Evolutionary conservation across 106 monocot genomes (phyloP), one percentile per base, ranked within the genome.

Genomic region (Xerophyta viscosa): DNA sequence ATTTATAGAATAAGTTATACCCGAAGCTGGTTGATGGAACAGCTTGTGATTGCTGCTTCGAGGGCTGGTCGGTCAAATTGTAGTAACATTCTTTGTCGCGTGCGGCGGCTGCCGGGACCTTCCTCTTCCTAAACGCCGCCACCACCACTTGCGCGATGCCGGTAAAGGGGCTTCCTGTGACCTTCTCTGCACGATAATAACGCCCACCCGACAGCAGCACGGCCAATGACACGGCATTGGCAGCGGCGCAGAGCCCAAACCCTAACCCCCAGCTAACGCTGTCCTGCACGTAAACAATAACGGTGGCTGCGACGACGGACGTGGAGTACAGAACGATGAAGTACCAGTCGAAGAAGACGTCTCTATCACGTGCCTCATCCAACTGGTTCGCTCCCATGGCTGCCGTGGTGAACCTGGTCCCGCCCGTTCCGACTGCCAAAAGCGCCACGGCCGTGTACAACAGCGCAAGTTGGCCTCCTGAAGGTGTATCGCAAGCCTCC

Each of bases 261-360:
- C 88, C 88, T 13, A 75, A 30, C 20, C 37, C 58, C 88, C 88
- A 88, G 29, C 75, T 70, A 2, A 82, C 58, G 43, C 45, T 72
- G 30, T 88, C 82, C 66, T 82, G 51, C 19, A 88, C 47, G 71
- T 76, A 88, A 45, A 88, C 78, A 7, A 88, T 44, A 19, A 64
- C 75, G 2, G 88, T 88, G 52, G 48, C 14, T 1, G 75, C 79
- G 22, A 72, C 9, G 23, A 83, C 48, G 37, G 56, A 3, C 0
- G 78, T 13, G 0, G 8, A 29, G 46, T 82, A 76, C 20, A 66
- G 2, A 29, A 72, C 45, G 25, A 75, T 50, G 79, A 76, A 83
- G 76, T 28, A 79, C 88, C 88, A 82, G 65, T 82, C 79, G 66
- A 88, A 78, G 72, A 72, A 82, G 2, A 56, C 21, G 22, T 72